Percentiles rank a stretch among this genome's conserved stretches.
phyloP scores from a whole-genome alignment of 2,329 filamentous ascomycete genomes.

The Exserohilum rostratum region DNA sequence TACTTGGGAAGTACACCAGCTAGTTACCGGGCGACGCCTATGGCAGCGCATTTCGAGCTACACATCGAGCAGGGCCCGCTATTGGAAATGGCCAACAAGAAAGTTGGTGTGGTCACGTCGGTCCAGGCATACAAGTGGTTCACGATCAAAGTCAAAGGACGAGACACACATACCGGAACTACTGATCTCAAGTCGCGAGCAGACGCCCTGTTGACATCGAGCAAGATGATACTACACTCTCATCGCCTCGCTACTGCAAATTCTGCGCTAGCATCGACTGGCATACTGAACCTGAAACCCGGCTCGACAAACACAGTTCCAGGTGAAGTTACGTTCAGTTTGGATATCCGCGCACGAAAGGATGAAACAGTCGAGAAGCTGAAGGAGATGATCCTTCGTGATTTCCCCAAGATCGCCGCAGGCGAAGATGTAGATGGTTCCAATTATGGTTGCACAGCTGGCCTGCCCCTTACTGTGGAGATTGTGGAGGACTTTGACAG shows the following conservation, averaged over 20 bases:
- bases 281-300: slow-evolving; percentile 69
- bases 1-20: slow-evolving; percentile 67
- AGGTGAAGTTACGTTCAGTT: slow-evolving; percentile 68
- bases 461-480: slow-evolving; percentile 59
- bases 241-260: slow-evolving; percentile 67
- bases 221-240: slow-evolving; percentile 70
- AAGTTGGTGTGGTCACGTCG: slow-evolving; percentile 72
- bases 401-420: slow-evolving; percentile 65
- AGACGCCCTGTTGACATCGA: slow-evolving; percentile 71
- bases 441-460: slow-evolving; percentile 52
- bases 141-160: slow-evolving; percentile 68
- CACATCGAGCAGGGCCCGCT: slow-evolving; percentile 86
- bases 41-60: slow-evolving; percentile 80
- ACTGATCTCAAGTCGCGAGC: slow-evolving; percentile 70
- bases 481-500: slow-evolving; percentile 68
- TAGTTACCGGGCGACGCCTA: slow-evolving; percentile 64
- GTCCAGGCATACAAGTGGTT: slow-evolving; percentile 80
- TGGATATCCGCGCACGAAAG: slow-evolving; percentile 68
- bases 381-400: slow-evolving; percentile 61
- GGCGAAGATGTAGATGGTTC: slow-evolving; percentile 60
- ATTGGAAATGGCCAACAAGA: slow-evolving; percentile 67
- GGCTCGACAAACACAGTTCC: slow-evolving; percentile 78
- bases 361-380: slow-evolving; percentile 64
- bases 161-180: slow-evolving; percentile 76
- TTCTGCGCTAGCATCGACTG: slow-evolving; percentile 70